Conservation (phyloP, 1,284 basidiomycete species). For the Stygiomarasmius scandens region DNA sequence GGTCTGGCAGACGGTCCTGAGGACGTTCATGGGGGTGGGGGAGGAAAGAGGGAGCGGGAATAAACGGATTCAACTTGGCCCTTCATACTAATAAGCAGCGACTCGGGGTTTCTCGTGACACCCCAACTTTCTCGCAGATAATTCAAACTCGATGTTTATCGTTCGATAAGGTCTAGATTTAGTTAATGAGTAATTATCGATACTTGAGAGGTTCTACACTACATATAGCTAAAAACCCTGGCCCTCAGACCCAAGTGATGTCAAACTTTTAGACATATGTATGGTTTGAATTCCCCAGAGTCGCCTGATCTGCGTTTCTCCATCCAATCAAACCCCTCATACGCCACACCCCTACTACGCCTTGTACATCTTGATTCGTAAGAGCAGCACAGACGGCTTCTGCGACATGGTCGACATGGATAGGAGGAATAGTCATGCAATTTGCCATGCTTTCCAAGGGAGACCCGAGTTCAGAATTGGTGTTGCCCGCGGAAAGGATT, state of each 20-base stretch:
- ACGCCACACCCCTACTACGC: constrained; percentile 72
- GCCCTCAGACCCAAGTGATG: too few species aligned
- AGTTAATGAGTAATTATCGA: too few species aligned
- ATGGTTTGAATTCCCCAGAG: too few species aligned
- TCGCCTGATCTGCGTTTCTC: constrained; percentile 41
- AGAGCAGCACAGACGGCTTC: constrained; percentile 75
- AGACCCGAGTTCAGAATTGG: constrained; percentile 34
- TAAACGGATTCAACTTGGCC: not conserved
- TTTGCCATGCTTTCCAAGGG: constrained; percentile 73
- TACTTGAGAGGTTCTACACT: too few species aligned
- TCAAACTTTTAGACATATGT: not conserved
- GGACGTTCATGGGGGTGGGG: constrained; percentile 69
- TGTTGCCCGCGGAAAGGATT: constrained; percentile 24
- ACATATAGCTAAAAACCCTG: too few species aligned
- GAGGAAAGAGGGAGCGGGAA: not conserved
- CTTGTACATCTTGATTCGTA: constrained; percentile 51
- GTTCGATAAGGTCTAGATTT: not conserved
- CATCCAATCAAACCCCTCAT: constrained; percentile 81
- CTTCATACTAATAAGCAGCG: not conserved
- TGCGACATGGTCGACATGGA: constrained; percentile 96
- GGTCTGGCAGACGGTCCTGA: constrained; percentile 42
- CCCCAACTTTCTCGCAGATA: not conserved
- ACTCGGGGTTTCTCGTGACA: not conserved
- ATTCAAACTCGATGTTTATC: not conserved
- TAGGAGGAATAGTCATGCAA: constrained; percentile 79